phyloP scores from a whole-genome alignment of 176 grass and related monocot genomes.

The Musa schizocarpa region DNA sequence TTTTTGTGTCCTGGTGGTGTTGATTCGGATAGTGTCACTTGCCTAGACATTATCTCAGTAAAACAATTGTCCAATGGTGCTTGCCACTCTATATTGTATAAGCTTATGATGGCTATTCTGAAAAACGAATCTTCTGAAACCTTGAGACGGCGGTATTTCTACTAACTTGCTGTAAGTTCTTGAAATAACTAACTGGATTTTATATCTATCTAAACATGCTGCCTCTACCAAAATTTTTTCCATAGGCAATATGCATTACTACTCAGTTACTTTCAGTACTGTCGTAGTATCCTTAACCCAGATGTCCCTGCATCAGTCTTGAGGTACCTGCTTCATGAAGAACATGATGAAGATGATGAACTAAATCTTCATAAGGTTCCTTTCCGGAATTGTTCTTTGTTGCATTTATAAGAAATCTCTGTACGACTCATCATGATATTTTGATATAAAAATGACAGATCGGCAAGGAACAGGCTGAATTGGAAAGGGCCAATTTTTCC shows the following conservation, averaged over 20 bases:
- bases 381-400: background rate
- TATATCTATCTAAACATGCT: conserved; percentile 11
- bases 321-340: conserved; percentile 67
- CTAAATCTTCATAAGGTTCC: conserved; percentile 76
- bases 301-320: conserved; percentile 73
- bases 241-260: conserved; percentile 93
- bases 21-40: conserved; percentile 79
- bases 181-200: background rate
- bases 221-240: conserved; percentile 18
- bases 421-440: conserved; percentile 5
- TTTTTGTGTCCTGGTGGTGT: conserved; percentile 61
- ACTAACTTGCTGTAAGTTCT: background rate
- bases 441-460: conserved; percentile 36
- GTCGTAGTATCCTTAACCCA: conserved; percentile 74
- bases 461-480: conserved; percentile 76
- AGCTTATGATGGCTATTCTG: conserved; percentile 67
- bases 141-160: conserved; percentile 73
- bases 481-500: conserved; percentile 63
- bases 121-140: conserved; percentile 86
- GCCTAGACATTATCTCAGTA: conserved; percentile 67
- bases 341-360: conserved; percentile 77
- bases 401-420: background rate
- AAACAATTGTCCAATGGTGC: conserved; percentile 80
- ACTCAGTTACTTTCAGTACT: conserved; percentile 93
- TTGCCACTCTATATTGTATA: conserved; percentile 82